Evolutionary conservation across 352 stramenopile species (phyloP).

Genomic region (Globisporangium emineosum): DNA sequence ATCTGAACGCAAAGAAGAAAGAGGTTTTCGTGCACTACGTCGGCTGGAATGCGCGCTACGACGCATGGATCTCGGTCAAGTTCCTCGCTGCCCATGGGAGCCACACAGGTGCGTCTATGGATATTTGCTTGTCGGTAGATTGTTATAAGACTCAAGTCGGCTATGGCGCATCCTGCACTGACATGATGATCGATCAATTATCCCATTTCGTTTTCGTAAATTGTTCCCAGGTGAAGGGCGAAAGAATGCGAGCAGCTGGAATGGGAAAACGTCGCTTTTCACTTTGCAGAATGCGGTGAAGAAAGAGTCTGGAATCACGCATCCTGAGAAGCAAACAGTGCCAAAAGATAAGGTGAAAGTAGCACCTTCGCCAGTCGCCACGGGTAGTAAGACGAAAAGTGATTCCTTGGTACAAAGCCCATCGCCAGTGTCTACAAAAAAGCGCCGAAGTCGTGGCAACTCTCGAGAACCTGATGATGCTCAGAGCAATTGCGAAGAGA

Average conservation of each 20-base stretch:
- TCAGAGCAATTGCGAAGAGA: not conserved
- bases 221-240: constrained; percentile 7
- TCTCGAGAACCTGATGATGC: no score
- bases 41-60: constrained; percentile 72
- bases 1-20: constrained; percentile 32
- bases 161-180: no score
- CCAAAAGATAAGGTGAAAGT: not conserved
- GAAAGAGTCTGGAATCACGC: constrained; percentile 15
- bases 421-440: not conserved
- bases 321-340: constrained; percentile 6
- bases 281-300: constrained; percentile 11
- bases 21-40: constrained; percentile 69
- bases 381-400: not conserved
- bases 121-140: no score
- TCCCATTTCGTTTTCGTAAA: not conserved
- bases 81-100: constrained; percentile 51
- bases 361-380: no score
- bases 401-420: not conserved
- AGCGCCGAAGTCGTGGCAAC: not conserved
- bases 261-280: constrained; percentile 48
- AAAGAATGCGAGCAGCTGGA: constrained; percentile 51
- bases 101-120: constrained; percentile 26
- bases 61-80: constrained; percentile 52
- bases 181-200: not conserved
- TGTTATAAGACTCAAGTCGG: no score